Evolutionary conservation across 1,284 basidiomycete species (phyloP).

Genomic region (Amylostereum chailletii): DNA sequence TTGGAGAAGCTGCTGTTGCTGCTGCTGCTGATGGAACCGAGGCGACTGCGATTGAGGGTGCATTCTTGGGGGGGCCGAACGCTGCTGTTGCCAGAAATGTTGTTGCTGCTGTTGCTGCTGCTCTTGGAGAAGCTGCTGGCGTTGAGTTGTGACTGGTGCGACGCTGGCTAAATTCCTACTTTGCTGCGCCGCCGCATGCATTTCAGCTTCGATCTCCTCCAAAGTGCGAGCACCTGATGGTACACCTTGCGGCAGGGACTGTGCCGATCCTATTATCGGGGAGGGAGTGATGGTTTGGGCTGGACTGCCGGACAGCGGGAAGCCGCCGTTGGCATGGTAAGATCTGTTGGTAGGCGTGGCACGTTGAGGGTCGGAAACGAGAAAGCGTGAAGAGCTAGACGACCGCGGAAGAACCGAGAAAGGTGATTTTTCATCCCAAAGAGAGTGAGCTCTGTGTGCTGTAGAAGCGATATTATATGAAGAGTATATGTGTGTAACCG

Average conservation of each 20-base stretch:
- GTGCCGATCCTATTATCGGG: slow-evolving; percentile 7
- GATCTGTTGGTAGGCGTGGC: background rate
- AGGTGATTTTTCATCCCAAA: slow-evolving; percentile 74
- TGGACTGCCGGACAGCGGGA: too few relatives aligned
- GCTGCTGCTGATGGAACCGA: slow-evolving; percentile 46
- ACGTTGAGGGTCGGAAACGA: slow-evolving; percentile 22
- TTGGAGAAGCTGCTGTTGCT: slow-evolving; percentile 46
- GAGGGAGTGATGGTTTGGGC: background rate
- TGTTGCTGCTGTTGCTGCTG: slow-evolving; percentile 29
- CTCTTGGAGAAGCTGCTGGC: slow-evolving; percentile 14
- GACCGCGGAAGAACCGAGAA: slow-evolving; percentile 58
- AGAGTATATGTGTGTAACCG: too few relatives aligned
- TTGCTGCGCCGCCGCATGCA: slow-evolving; percentile 44
- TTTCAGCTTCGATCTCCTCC: slow-evolving; percentile 92
- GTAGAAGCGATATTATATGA: slow-evolving; percentile 2
- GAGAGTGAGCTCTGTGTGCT: slow-evolving; percentile 36
- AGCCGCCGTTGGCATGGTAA: too few relatives aligned
- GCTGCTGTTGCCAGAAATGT: slow-evolving; percentile 33
- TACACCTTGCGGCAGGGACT: slow-evolving; percentile 13
- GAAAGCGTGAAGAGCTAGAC: slow-evolving; percentile 36
- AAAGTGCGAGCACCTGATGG: slow-evolving; percentile 59
- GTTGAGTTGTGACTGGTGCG: slow-evolving; percentile 9
- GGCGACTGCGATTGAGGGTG: slow-evolving; percentile 64
- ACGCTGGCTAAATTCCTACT: too few relatives aligned
- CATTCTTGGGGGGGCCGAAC: slow-evolving; percentile 56